Percentiles rank a stretch among this genome's conserved stretches.
Evolutionary conservation across 2,329 filamentous ascomycete genomes (phyloP).

Genomic region (Beauveria scarabaeidicola): DNA sequence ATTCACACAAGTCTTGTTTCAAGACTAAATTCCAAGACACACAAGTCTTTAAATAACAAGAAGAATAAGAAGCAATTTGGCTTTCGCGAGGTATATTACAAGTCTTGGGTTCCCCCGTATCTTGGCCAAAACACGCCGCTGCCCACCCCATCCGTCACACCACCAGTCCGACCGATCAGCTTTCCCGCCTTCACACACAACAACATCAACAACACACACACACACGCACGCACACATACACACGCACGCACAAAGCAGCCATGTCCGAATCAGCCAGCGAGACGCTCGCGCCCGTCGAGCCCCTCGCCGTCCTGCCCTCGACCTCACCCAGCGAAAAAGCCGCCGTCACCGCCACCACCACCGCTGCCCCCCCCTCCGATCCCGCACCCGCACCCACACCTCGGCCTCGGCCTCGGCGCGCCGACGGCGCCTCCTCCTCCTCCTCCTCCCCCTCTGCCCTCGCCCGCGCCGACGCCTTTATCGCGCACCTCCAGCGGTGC

Average conservation of each 20-base stretch:
- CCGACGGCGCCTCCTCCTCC: slow-evolving; percentile 7
- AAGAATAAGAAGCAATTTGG: too few relatives aligned
- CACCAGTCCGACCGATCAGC: background rate
- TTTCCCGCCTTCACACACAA: background rate
- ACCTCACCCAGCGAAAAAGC: slow-evolving; percentile 9
- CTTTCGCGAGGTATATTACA: background rate
- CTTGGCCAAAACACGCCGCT: background rate
- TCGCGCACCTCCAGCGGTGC: slow-evolving; percentile 51
- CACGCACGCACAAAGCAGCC: background rate
- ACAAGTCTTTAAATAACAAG: too few relatives aligned
- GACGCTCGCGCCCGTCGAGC: background rate
- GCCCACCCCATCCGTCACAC: background rate
- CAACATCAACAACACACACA: background rate
- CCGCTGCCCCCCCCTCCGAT: background rate
- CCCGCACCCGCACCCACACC: slow-evolving; percentile 2
- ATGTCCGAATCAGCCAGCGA: slow-evolving; percentile 4
- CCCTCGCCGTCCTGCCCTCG: slow-evolving; percentile 13
- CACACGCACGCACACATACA: background rate
- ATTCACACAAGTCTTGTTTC: background rate
- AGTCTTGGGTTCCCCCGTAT: background rate
- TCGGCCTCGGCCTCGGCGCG: background rate
- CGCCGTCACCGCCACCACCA: background rate
- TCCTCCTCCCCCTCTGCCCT: slow-evolving; percentile 19
- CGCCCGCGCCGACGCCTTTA: slow-evolving; percentile 41
- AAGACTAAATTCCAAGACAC: background rate